Evolutionary conservation across 2,329 filamentous ascomycete genomes (phyloP), one percentile per base, ranked within the genome.

Genomic region (Colletotrichum sp.): DNA sequence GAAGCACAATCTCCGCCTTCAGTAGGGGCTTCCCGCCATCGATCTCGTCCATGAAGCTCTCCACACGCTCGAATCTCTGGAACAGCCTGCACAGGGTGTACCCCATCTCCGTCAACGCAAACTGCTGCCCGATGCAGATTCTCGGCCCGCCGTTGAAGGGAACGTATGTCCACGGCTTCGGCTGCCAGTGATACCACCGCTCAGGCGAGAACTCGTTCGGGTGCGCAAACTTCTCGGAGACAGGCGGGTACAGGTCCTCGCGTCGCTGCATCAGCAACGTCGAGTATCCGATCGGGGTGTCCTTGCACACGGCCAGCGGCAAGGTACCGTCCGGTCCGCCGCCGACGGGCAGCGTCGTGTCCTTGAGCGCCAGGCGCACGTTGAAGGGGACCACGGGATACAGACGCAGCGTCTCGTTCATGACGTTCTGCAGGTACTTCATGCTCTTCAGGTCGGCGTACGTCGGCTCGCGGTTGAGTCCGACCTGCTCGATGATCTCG

Each of bases 361-460:
- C 93, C 75, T 88, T 89, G 15, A 95, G 88, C 15, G 95, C 91
- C 36, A 93, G 87, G 77, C 95, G 93, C 68, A 95, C 90, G 85
- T 97, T 97, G 87, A 94, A 94, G 2, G 95, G 95, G 2, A 97
- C 94, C 16, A 92, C 89, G 1, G 95, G 95, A 83, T 96, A 95
- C 13, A 96, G 85, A 16, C 95, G 92, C 75, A 96, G 90, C 0
- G 92, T 94, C 86, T 98, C 95, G 85, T 95, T 94, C 80, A 98
- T 89, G 66, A 94, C 86, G 80, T 93, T 88, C 84, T 92, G 88
- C 74, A 97, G 90, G 83, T 96, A 98, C 80, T 94, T 93, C 95
- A 98, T 98, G 78, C 90, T 90, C 88, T 98, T 98, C 75, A 98
- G 89, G 81, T 98, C 91, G 15, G 92, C 90, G 83, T 98, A 98